These are phyloP conservation scores for Ochetophila trinervis DNA, from an alignment of 306 rosid species.

Conservation along the genomic window DNA sequence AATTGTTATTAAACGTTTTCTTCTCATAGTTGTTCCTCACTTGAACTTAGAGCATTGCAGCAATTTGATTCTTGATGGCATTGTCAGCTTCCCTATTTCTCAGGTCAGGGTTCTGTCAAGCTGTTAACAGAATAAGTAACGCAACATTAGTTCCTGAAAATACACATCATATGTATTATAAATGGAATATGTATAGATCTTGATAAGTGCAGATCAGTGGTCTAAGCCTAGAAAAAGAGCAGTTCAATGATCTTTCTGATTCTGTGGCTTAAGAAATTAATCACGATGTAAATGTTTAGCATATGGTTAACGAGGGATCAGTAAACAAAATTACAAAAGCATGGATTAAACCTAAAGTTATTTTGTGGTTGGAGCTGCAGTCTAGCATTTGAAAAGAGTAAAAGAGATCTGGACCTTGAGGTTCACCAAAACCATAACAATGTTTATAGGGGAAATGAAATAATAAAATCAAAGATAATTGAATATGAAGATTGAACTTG, in stretches of 20 bases:
- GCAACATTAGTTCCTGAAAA: conserved; percentile 6
- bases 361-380: too few relatives aligned
- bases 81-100: not conserved
- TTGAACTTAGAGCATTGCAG: not conserved
- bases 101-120: not conserved
- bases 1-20: conserved; percentile 1
- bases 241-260: not conserved
- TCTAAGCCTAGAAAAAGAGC: not conserved
- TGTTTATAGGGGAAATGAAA: not conserved
- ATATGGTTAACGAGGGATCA: not conserved
- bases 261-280: too few relatives aligned
- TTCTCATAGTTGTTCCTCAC: not conserved
- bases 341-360: not conserved
- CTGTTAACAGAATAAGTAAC: conserved; percentile 6
- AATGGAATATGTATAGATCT: not conserved
- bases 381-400: too few relatives aligned
- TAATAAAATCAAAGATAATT: not conserved
- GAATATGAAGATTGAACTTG: not conserved
- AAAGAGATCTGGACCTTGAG: too few relatives aligned
- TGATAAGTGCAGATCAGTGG: not conserved
- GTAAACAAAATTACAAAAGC: not conserved
- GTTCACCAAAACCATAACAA: not conserved
- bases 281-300: not conserved
- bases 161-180: not conserved
- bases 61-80: conserved; percentile 7